Evolutionary conservation across 2,329 filamentous ascomycete genomes (phyloP).

Genomic region (Colletotrichum tropicale): DNA sequence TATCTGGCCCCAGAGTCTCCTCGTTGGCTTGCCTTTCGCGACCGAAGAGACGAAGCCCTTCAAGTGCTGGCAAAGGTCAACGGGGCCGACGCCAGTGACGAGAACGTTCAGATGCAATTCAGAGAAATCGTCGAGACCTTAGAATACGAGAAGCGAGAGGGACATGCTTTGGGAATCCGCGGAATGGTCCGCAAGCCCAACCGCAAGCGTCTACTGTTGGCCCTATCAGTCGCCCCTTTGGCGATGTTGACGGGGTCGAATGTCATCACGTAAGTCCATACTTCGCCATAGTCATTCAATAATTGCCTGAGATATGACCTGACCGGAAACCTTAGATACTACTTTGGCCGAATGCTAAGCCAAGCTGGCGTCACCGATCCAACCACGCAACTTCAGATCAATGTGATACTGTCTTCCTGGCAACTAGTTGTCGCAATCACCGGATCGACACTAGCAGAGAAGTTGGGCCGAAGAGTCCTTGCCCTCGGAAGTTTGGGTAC

Average conservation of each 20-base stretch:
- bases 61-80: background rate
- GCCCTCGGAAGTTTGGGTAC: background rate
- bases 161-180: background rate
- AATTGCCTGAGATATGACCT: rapidly evolving
- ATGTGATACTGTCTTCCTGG: slow-evolving; percentile 23
- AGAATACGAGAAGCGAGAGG: background rate
- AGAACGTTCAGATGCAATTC: background rate
- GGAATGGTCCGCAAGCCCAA: background rate
- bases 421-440: slow-evolving; percentile 21
- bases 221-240: background rate
- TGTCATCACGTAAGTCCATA: background rate
- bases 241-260: slow-evolving; percentile 18
- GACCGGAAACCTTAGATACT: background rate
- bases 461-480: background rate
- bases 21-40: background rate
- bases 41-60: slow-evolving; percentile 10
- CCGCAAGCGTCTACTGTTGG: background rate
- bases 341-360: slow-evolving; percentile 10
- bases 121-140: slow-evolving; percentile 5
- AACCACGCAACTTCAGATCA: slow-evolving; percentile 24
- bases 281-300: rapidly evolving
- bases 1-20: background rate
- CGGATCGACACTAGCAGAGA: background rate
- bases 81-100: background rate
- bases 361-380: background rate